Evolutionary conservation across 441 rosid species (phyloP).

Genomic region (Erodium trifolium): DNA sequence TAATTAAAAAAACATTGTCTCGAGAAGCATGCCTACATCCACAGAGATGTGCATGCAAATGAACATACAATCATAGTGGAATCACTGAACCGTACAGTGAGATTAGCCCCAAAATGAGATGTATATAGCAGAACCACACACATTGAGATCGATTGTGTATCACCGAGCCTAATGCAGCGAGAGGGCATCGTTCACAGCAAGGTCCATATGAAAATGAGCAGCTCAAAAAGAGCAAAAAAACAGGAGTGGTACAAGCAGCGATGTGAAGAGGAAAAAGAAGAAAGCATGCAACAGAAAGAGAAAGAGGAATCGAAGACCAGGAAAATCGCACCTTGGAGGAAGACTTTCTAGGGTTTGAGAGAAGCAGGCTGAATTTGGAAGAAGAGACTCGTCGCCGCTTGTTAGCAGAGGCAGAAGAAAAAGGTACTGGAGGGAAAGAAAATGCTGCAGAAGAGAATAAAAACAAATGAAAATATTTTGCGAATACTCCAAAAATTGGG

Average conservation of each 20-base stretch:
- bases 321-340: slow-evolving; percentile 5
- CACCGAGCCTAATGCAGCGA: slow-evolving; percentile 5
- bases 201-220: slow-evolving; percentile 5
- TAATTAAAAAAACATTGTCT: background rate
- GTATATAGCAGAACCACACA: background rate
- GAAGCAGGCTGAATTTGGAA: background rate
- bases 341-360: slow-evolving; percentile 1
- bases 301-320: background rate
- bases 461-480: too few species aligned
- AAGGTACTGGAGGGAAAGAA: slow-evolving; percentile 4
- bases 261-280: background rate
- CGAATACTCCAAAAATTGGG: too few species aligned
- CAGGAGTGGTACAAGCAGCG: background rate
- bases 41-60: background rate
- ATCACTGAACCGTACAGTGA: background rate
- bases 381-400: slow-evolving; percentile 8
- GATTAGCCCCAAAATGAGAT: slow-evolving; percentile 3
- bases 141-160: background rate
- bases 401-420: background rate
- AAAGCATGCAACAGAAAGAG: background rate
- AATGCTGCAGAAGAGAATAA: background rate
- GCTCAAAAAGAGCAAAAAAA: background rate
- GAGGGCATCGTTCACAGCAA: slow-evolving; percentile 1
- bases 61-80: background rate
- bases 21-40: background rate